Evolutionary conservation across 257 asterid genomes (phyloP).

Genomic region (Linderniella brevidens): DNA sequence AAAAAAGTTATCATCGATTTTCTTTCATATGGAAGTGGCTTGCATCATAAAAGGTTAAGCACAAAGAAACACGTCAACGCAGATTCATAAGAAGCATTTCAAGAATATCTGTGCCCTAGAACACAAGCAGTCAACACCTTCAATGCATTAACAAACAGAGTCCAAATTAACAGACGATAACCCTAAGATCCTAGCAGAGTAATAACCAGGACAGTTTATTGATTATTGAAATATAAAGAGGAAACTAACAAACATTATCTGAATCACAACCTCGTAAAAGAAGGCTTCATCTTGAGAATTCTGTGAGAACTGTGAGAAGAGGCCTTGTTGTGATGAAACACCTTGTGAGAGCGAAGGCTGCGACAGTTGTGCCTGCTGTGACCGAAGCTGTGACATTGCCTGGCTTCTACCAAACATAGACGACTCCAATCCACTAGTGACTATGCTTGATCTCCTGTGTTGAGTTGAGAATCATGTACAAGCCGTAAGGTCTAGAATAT

Average conservation of each 20-base stretch:
- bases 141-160: too few species aligned
- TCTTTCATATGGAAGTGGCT: too few species aligned
- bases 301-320: conserved; percentile 78
- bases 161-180: too few species aligned
- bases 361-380: conserved; percentile 39
- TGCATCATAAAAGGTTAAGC: not conserved
- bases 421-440: conserved; percentile 36
- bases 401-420: conserved; percentile 45
- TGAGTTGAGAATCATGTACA: conserved; percentile 2
- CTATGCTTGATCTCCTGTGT: conserved; percentile 34
- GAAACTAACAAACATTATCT: conserved; percentile 4
- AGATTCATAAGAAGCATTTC: too few species aligned
- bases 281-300: conserved; percentile 57
- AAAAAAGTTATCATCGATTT: too few species aligned
- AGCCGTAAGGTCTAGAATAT: too few species aligned
- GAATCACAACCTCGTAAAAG: conserved; percentile 39
- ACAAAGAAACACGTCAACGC: too few species aligned
- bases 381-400: conserved; percentile 24
- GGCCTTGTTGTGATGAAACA: conserved; percentile 68
- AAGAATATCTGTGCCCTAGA: too few species aligned
- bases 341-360: conserved; percentile 77
- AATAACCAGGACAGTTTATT: conserved; percentile 7
- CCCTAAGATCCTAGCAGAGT: not conserved
- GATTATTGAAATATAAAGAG: not conserved
- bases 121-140: too few species aligned